phyloP scores from a whole-genome alignment of 2,329 filamentous ascomycete species.

The Epichloe sp. region DNA sequence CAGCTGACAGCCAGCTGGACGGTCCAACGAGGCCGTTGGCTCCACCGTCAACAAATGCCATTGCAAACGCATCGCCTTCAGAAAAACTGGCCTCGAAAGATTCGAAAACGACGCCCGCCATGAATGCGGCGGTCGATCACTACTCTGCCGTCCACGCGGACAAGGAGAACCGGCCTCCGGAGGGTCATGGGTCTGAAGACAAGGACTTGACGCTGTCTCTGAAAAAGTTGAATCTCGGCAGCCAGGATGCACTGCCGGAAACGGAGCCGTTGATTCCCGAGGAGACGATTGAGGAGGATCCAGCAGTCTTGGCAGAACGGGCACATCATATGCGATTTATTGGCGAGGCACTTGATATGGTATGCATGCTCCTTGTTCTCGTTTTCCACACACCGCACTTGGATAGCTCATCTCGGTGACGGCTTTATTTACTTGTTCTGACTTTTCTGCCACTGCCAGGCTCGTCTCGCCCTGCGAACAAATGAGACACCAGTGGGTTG shows the following conservation, averaged over 20 bases:
- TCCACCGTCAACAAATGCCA: conserved; percentile 5
- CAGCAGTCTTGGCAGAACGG: conserved; percentile 18
- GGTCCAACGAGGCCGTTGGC: not conserved
- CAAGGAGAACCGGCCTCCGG: conserved; percentile 20
- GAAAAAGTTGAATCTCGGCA: conserved; percentile 10
- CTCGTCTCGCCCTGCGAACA: conserved; percentile 66
- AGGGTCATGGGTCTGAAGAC: not conserved
- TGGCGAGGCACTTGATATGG: conserved; percentile 77
- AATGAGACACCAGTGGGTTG: conserved; percentile 97
- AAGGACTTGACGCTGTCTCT: conserved; percentile 7
- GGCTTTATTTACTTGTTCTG: no score
- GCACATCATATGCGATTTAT: conserved; percentile 48
- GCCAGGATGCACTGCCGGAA: not conserved
- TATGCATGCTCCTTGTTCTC: conserved; percentile 29
- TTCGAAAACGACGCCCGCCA: not conserved
- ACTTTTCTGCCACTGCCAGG: conserved; percentile 35
- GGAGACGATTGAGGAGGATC: conserved; percentile 10
- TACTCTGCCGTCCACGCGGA: conserved; percentile 5
- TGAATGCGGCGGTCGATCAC: conserved; percentile 7
- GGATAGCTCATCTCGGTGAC: no score
- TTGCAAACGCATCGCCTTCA: conserved; percentile 2
- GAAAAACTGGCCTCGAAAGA: conserved; percentile 3
- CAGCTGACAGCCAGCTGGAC: conserved; percentile 10
- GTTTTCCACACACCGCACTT: not conserved
- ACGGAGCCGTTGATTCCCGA: not conserved